Base-by-base conservation (phyloP, 2,329 filamentous ascomycete species). In the Penicillium hesseltinei region DNA sequence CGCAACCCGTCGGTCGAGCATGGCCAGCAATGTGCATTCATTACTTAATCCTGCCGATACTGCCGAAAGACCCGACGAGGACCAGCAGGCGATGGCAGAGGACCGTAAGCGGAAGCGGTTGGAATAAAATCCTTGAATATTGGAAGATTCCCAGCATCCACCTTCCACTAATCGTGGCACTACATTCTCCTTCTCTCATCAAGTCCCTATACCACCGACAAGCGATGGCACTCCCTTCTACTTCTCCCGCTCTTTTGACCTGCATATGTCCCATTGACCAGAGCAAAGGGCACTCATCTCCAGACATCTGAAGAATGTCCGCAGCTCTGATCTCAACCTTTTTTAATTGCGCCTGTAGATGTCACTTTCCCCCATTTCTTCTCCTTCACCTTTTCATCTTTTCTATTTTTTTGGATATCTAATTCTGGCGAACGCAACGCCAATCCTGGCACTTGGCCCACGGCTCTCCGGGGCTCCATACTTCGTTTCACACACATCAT, bases 11-110 rank as follows among this genome's bases (percentile, higher is more conserved):
- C 80, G 87, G 59, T 86, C 84, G 27, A 89, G 86, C 67, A 89
- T 89, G 87, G 87, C 87, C 7, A 88, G 86, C 63, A 89, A 87
- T 64, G 83, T 88, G 23, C 85, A 88, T 69, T 85, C 82, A 6
- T 72, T 89, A 25, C 78, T 89, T 1, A 89, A 89, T 63, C 87
- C 87, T 6, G 84, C 86, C 15, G 86, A 88, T 63, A 88, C 86
- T 1, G 84, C 82, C 2, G 87, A 89, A 71, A 74, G 85, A 57
- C 82, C 84, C 21, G 85, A 86, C 45, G 86, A 88, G 68, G 86
- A 88, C 57, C 80, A 85, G 57, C 77, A 80, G 29, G 54, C 49
- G 25, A 78, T 80, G 53, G 73, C 75, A 48, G 84, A 86, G 21
- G 84, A 87, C 57, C 78, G 86, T 59, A 88, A 87, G 75, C 78